phyloP scores from a whole-genome alignment of 2,329 filamentous ascomycete genomes.

The Ceratocystis variospora region DNA sequence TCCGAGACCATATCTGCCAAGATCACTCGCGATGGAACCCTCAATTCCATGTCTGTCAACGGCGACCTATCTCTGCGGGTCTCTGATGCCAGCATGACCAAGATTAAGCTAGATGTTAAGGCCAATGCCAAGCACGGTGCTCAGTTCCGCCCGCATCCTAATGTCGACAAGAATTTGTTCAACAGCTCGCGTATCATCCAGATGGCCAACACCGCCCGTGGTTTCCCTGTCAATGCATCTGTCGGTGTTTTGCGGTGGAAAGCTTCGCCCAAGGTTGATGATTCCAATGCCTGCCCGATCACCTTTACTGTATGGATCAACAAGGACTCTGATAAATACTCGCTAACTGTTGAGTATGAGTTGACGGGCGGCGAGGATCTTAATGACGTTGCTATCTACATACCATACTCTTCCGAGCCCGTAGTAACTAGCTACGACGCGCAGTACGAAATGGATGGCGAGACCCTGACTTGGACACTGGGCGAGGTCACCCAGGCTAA shows the following conservation, averaged over 20 bases:
- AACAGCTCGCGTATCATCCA: slow-evolving; percentile 72
- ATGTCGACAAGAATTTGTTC: slow-evolving; percentile 84
- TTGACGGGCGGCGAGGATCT: slow-evolving; percentile 66
- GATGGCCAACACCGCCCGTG: slow-evolving; percentile 72
- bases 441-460: slow-evolving; percentile 82
- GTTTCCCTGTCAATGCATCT: slow-evolving; percentile 87
- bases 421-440: slow-evolving; percentile 87
- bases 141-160: slow-evolving; percentile 90
- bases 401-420: slow-evolving; percentile 80
- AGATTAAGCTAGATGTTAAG: slow-evolving; percentile 72
- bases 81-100: slow-evolving; percentile 74
- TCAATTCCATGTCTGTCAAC: slow-evolving; percentile 78
- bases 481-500: slow-evolving; percentile 75
- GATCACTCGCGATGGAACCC: slow-evolving; percentile 70
- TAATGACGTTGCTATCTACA: slow-evolving; percentile 72
- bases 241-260: slow-evolving; percentile 92
- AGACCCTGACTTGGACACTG: slow-evolving; percentile 87
- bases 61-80: slow-evolving; percentile 88
- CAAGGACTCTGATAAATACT: slow-evolving; percentile 69
- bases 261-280: slow-evolving; percentile 66
- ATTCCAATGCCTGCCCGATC: slow-evolving; percentile 70
- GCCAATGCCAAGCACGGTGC: slow-evolving; percentile 68
- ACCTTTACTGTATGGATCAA: slow-evolving; percentile 98
- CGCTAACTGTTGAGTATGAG: slow-evolving; percentile 91
- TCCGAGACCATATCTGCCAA: slow-evolving; percentile 84